Conservation (phyloP, 176 grass and related monocot species). For the Rhipidocladum racemiflorum region DNA sequence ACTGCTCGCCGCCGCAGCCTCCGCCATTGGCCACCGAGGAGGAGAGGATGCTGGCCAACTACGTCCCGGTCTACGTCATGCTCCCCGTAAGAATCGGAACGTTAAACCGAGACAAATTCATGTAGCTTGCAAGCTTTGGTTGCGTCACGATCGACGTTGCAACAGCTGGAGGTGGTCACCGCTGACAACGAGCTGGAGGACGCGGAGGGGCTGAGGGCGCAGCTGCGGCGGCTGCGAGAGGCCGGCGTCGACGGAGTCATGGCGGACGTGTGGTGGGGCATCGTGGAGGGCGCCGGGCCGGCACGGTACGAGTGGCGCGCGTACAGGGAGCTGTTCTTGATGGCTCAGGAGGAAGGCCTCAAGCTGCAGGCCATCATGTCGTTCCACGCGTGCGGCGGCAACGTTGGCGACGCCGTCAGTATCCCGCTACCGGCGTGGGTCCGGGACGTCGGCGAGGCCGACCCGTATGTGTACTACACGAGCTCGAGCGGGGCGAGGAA, state of each 20-base stretch:
- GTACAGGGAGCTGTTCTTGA: slow-evolving; percentile 56
- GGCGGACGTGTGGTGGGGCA: slow-evolving; percentile 82
- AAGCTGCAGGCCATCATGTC: slow-evolving; percentile 88
- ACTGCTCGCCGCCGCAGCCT: neutral
- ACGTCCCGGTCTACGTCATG: slow-evolving; percentile 84
- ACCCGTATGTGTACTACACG: slow-evolving; percentile 67
- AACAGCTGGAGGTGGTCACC: slow-evolving; percentile 56
- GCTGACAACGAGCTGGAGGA: slow-evolving; percentile 45
- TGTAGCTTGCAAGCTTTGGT: neutral
- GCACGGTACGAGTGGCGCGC: slow-evolving; percentile 58
- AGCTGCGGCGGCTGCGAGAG: slow-evolving; percentile 45
- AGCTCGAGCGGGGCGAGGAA: slow-evolving; percentile 39
- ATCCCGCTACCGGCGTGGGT: slow-evolving; percentile 64
- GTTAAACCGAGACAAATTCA: neutral
- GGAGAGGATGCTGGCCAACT: slow-evolving; percentile 58
- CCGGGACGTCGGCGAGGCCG: slow-evolving; percentile 2
- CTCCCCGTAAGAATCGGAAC: slow-evolving; percentile 48
- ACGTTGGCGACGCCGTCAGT: slow-evolving; percentile 59
- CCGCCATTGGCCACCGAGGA: slow-evolving; percentile 33
- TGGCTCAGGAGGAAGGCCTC: slow-evolving; percentile 48
- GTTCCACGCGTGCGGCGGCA: slow-evolving; percentile 82
- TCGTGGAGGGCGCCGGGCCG: slow-evolving; percentile 49
- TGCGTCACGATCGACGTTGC: neutral
- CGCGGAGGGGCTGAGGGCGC: slow-evolving; percentile 36
- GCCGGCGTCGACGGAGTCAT: slow-evolving; percentile 66